These are phyloP conservation scores for Hypoxylon crocopeplum DNA, from an alignment of 495 filamentous ascomycete genomes.

Conservation along the genomic window DNA sequence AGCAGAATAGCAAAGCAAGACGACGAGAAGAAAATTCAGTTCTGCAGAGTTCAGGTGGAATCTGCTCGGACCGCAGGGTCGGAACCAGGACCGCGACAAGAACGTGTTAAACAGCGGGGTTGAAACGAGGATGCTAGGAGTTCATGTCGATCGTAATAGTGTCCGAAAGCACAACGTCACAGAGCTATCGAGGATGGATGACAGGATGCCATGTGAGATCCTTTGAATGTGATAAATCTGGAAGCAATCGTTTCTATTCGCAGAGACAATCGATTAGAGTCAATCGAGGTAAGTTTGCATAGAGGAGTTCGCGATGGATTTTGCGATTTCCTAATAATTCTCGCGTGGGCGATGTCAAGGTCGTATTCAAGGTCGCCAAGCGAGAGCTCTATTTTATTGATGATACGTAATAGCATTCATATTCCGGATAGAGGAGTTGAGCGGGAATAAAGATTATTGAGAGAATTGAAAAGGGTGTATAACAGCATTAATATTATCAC, in stretches of 20 bases:
- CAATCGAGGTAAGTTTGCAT: neutral
- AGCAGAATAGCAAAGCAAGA: slow-evolving; percentile 12
- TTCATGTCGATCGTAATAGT: slow-evolving; percentile 40
- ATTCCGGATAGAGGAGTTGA: slow-evolving; percentile 18
- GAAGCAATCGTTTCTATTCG: slow-evolving; percentile 21
- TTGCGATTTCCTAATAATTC: slow-evolving; percentile 3
- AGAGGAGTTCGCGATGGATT: slow-evolving; percentile 11
- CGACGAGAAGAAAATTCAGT: slow-evolving; percentile 6
- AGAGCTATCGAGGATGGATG: slow-evolving; percentile 13
- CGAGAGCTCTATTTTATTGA: slow-evolving; percentile 13
- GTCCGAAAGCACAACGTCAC: slow-evolving; percentile 13
- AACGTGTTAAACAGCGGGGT: slow-evolving; percentile 37
- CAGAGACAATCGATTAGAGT: neutral
- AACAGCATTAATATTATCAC: slow-evolving; percentile 27
- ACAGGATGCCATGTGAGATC: slow-evolving; percentile 28
- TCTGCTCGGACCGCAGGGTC: slow-evolving; percentile 35
- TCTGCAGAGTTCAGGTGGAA: slow-evolving; percentile 20
- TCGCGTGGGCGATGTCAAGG: slow-evolving; percentile 7
- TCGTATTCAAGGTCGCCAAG: slow-evolving; percentile 31
- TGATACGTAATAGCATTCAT: slow-evolving; percentile 15
- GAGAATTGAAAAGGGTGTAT: slow-evolving; percentile 10
- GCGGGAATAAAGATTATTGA: slow-evolving; percentile 10
- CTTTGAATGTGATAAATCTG: slow-evolving; percentile 15
- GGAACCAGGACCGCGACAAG: slow-evolving; percentile 30
- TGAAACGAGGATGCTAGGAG: slow-evolving; percentile 36